Evolutionary conservation across 106 monocot genomes (phyloP), one percentile per base, ranked within the genome.

Genomic region (Gastrodia elata): DNA sequence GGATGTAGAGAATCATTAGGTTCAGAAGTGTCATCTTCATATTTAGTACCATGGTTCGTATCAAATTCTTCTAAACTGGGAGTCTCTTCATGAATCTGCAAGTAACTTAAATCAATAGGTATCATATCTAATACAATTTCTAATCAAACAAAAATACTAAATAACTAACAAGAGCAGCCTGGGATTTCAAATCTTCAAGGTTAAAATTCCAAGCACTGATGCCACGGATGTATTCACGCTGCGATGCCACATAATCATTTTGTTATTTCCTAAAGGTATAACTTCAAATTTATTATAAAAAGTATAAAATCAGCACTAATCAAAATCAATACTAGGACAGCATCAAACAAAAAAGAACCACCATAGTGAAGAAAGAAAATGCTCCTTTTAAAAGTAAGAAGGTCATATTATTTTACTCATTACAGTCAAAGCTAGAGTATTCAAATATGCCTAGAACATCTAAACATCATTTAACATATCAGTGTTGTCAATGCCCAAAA

Each of bases 171-270:
- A 88, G 84, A 6, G 97, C 90, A 76, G 90, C 90, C 72, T 93
- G 88, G 78, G 77, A 64, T 88, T 91, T 97, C 82, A 97, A 81
- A 46, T 97, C 97, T 43, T 97, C 88, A 32, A 97, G 61, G 79
- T 97, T 90, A 75, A 97, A 97, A 74, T 97, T 97, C 97, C 93
- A 97, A 24, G 77, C 90, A 78, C 97, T 97, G 59, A 97, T 90
- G 76, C 97, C 97, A 43, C 80, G 76, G 57, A 90, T 93, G 55
- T 97, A 97, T 49, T 92, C 87, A 86, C 81, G 79, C 96, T 96
- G 82, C 61, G 32, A 27, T 15, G 32, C 61, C 61, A 61, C 61
- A 32, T 33, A 32, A 61, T 22, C 30, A 44, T 52, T 52, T 48
- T 15, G 22, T 52, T 22, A 52, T 52, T 52, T 24, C 52, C 22